Percentiles rank a stretch among this genome's conserved stretches.
phyloP scores from a whole-genome alignment of 129 eudicot genomes.

The Ambrosia trifida region DNA sequence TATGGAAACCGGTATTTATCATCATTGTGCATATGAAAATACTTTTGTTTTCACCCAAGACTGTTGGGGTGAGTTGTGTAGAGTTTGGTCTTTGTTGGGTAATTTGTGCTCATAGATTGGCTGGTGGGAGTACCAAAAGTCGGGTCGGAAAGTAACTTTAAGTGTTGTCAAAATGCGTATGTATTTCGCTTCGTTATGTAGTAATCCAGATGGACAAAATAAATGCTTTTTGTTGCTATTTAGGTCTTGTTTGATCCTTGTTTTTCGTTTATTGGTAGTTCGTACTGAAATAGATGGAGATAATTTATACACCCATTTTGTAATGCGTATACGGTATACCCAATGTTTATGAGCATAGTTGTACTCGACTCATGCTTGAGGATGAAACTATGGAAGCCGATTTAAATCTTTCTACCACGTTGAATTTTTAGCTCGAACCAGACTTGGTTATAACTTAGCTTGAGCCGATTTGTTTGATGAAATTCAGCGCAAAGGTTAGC shows the following conservation, averaged over 20 bases:
- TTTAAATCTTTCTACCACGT: too few relatives aligned
- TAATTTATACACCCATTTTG: too few relatives aligned
- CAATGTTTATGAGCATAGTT: too few relatives aligned
- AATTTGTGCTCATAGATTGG: slow-evolving; percentile 40
- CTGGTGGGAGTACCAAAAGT: slow-evolving; percentile 22
- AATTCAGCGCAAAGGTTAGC: too few relatives aligned
- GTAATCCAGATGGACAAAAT: slow-evolving; percentile 32
- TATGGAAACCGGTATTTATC: slow-evolving; percentile 20
- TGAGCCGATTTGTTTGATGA: too few relatives aligned
- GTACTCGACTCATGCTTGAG: too few relatives aligned
- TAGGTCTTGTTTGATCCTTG: background rate
- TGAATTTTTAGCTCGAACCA: too few relatives aligned
- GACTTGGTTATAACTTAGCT: too few relatives aligned
- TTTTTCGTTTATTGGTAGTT: background rate
- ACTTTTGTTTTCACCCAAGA: slow-evolving; percentile 16
- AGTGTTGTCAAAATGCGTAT: slow-evolving; percentile 23
- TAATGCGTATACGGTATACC: too few relatives aligned
- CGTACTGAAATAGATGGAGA: too few relatives aligned
- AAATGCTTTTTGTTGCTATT: slow-evolving; percentile 34
- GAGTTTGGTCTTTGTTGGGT: slow-evolving; percentile 37
- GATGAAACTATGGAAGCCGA: too few relatives aligned
- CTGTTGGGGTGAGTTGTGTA: slow-evolving; percentile 33
- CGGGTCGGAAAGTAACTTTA: slow-evolving; percentile 20
- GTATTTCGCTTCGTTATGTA: slow-evolving; percentile 31
- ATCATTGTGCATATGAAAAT: slow-evolving; percentile 40